These are phyloP conservation scores for Tricholoma terreum DNA, from an alignment of 768 basidiomycete genomes.

Conservation along the genomic window DNA sequence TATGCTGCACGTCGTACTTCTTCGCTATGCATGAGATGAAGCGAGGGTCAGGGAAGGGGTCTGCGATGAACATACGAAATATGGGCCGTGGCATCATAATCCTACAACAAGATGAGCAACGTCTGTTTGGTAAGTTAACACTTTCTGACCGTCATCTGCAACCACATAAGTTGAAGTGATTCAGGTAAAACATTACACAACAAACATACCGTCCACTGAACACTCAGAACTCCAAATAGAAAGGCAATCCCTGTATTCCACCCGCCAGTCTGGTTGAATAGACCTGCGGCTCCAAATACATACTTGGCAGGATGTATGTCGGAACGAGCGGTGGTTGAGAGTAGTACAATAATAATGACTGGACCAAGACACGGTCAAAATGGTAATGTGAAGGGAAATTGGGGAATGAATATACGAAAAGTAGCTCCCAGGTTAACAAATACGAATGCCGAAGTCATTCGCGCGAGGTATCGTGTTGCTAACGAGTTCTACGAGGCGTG, in stretches of 20 bases:
- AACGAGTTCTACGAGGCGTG: constrained; percentile 53
- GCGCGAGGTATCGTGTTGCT: constrained; percentile 72
- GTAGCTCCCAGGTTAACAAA: constrained; percentile 87
- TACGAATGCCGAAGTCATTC: constrained; percentile 72
- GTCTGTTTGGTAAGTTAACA: not conserved
- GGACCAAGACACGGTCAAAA: constrained; percentile 2
- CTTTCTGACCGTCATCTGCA: constrained; percentile 54
- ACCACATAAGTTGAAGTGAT: constrained; percentile 8
- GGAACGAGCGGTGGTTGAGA: constrained; percentile 65
- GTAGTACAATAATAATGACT: constrained; percentile 84
- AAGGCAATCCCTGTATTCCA: constrained; percentile 80
- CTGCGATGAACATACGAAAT: constrained; percentile 57
- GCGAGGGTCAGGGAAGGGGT: constrained; percentile 7
- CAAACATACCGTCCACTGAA: constrained; percentile 77
- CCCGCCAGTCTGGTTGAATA: constrained; percentile 78
- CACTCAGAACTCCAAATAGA: constrained; percentile 79
- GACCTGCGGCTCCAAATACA: constrained; percentile 73
- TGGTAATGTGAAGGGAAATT: constrained; percentile 1
- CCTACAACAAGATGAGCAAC: constrained; percentile 34
- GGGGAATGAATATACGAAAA: constrained; percentile 40
- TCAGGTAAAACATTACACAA: not conserved
- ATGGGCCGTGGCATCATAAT: constrained; percentile 80
- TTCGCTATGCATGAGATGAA: constrained; percentile 42
- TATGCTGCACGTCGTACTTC: constrained; percentile 80
- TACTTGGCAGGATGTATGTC: constrained; percentile 82